A percentile compares a stretch with the other conserved stretches of the same genome.
phyloP scores from a whole-genome alignment of 257 asterid genomes.

The Solanum appendiculatum region DNA sequence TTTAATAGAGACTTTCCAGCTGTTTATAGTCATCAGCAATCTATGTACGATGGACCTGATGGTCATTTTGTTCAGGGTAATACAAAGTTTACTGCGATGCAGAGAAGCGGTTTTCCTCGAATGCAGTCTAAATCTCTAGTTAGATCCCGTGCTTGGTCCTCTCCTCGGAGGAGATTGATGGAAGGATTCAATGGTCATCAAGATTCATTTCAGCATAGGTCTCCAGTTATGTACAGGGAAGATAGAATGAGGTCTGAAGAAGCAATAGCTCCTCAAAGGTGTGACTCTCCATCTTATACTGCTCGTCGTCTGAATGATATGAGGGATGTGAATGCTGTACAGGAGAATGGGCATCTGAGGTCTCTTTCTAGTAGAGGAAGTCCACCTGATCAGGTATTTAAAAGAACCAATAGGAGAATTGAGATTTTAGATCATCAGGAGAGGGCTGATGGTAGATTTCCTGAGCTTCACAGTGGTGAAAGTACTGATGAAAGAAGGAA shows the following conservation, averaged over 20 bases:
- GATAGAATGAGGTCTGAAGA: conserved; percentile 67
- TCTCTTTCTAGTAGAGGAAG: too few species aligned
- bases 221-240: conserved; percentile 41
- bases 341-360: too few species aligned
- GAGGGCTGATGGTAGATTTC: too few species aligned
- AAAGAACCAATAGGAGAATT: too few species aligned
- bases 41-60: conserved; percentile 32
- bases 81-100: conserved; percentile 36
- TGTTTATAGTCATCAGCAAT: conserved; percentile 38
- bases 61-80: conserved; percentile 38
- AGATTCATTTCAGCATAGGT: conserved; percentile 37
- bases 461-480: too few species aligned
- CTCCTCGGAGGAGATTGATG: conserved; percentile 57
- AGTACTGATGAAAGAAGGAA: too few species aligned
- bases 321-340: too few species aligned
- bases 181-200: conserved; percentile 13
- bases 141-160: conserved; percentile 50
- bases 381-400: too few species aligned
- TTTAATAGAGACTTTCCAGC: conserved; percentile 37
- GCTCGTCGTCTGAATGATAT: too few species aligned
- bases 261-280: too few species aligned
- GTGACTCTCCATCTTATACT: background rate
- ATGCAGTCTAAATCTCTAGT: conserved; percentile 53
- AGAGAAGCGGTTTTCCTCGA: conserved; percentile 45
- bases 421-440: too few species aligned